Evolutionary conservation across 106 monocot genomes (phyloP), one percentile per base, ranked within the genome.

Genomic region (Apostasia shenzhenica): DNA sequence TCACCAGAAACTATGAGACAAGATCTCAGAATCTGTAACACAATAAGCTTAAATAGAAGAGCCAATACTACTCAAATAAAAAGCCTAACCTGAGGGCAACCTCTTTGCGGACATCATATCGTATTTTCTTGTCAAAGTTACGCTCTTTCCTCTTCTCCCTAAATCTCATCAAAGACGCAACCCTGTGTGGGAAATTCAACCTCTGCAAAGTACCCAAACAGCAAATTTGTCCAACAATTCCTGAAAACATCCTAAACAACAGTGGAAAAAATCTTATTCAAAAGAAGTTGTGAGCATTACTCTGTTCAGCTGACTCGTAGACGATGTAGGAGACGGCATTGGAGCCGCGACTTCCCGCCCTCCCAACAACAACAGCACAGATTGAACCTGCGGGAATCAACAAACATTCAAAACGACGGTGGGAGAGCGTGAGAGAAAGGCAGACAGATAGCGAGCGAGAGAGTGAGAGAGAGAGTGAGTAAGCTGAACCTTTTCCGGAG

Each of bases 91-190:
- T 85, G 6, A 79, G 76, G 2, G 84, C 85, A 45, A 89, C 85
- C 72, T 89, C 89, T 74, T 85, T 89, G 41, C 82, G 79, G 57
- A 89, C 85, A 70, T 62, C 77, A 47, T 85, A 81, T 1, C 84
- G 84, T 39, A 89, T 82, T 59, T 85, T 89, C 74, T 82, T 89
- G 65, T 89, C 84, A 80, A 82, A 89, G 70, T 85, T 89, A n/a
- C 89, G 67, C 61, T 85, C 89, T 72, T 89, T 89, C n/a, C 84
- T 63, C 74, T 89, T 89, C 85, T 89, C 89, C 1, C 82, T 77
- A 51, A 89, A 89, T 61, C 89, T 77, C 82, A 85, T 89, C 61
- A 89, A 63, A 3, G 89, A 85, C 41, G 89, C 89, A 71, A 82
- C 78, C 80, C 88, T 81, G 39, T 84, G 79, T 14, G 88, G 81